phyloP scores from a whole-genome alignment of 371 early-diverging fungal genomes.

The Mortierella sp. region DNA sequence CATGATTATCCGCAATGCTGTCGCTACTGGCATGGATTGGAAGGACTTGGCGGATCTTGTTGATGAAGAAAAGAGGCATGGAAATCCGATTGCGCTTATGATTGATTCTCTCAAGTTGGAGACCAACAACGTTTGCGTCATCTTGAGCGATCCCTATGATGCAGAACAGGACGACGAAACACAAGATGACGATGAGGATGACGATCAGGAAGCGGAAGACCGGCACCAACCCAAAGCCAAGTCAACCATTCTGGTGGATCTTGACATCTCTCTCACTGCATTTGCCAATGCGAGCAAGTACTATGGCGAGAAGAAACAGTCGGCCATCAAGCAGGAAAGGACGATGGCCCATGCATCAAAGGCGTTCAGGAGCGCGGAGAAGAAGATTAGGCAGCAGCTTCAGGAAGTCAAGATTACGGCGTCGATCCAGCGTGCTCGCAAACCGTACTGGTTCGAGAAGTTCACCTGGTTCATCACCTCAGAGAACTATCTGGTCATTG shows the following conservation, averaged over 20 bases:
- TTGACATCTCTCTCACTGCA: conserved; percentile 88
- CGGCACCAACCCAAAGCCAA: conserved; percentile 45
- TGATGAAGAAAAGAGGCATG: conserved; percentile 79
- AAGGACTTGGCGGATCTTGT: conserved; percentile 89
- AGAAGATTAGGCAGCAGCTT: conserved; percentile 86
- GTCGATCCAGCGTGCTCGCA: conserved; percentile 86
- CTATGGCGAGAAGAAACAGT: conserved; percentile 86
- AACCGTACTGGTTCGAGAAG: conserved; percentile 99
- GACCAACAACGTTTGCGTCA: conserved; percentile 71
- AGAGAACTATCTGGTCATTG: conserved; percentile 95
- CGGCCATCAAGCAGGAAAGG: conserved; percentile 89
- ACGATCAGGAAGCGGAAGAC: conserved; percentile 50
- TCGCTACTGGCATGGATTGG: conserved; percentile 97
- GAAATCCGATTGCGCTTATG: conserved; percentile 83
- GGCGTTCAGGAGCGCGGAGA: conserved; percentile 91
- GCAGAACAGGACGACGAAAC: conserved; percentile 52
- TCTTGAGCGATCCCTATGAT: conserved; percentile 57
- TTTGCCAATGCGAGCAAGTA: conserved; percentile 94
- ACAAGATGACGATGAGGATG: conserved; percentile 51
- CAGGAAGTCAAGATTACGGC: conserved; percentile 78
- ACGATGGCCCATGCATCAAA: conserved; percentile 81
- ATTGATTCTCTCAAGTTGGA: conserved; percentile 80
- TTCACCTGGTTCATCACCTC: conserved; percentile 98
- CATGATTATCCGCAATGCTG: conserved; percentile 83
- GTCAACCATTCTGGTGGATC: conserved; percentile 65